Conservation (phyloP, 441 rosid genomes). For the Biscutella laevigata region DNA sequence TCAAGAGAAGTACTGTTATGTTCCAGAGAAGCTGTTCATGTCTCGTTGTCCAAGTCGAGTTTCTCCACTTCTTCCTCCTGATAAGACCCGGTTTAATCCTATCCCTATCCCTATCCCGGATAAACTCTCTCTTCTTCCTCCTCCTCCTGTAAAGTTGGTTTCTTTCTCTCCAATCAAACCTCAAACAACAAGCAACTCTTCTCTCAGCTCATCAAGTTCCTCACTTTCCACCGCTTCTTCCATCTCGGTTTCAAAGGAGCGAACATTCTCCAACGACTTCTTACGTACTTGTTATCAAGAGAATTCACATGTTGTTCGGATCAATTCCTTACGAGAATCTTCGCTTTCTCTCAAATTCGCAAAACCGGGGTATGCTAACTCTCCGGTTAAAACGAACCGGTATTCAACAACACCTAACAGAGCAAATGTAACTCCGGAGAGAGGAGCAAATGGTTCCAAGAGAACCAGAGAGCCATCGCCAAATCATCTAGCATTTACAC, state of each 20-base stretch:
- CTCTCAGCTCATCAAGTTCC: slow-evolving; percentile 37
- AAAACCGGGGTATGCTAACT: slow-evolving; percentile 21
- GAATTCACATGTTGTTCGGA: slow-evolving; percentile 56
- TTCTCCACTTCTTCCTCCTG: slow-evolving; percentile 23
- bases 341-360: slow-evolving; percentile 29
- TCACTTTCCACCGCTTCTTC: slow-evolving; percentile 47
- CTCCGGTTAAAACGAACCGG: slow-evolving; percentile 19
- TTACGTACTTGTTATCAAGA: slow-evolving; percentile 66
- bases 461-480: slow-evolving; percentile 61
- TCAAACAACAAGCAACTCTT: slow-evolving; percentile 21
- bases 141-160: slow-evolving; percentile 32
- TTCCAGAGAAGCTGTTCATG: slow-evolving; percentile 63
- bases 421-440: slow-evolving; percentile 17
- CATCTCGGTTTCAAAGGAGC: slow-evolving; percentile 38
- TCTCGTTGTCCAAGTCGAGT: slow-evolving; percentile 27
- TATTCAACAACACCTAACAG: slow-evolving; percentile 18
- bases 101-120: slow-evolving; percentile 22
- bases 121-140: slow-evolving; percentile 31
- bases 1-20: slow-evolving; percentile 28
- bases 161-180: slow-evolving; percentile 33
- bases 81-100: slow-evolving; percentile 12
- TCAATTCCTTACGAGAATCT: slow-evolving; percentile 49
- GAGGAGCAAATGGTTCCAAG: slow-evolving; percentile 30
- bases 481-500: slow-evolving; percentile 24
- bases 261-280: slow-evolving; percentile 74